Percentiles rank a stretch among this genome's conserved stretches.
phyloP scores from a whole-genome alignment of 345 rosid species.

The Ceriops decandra region DNA sequence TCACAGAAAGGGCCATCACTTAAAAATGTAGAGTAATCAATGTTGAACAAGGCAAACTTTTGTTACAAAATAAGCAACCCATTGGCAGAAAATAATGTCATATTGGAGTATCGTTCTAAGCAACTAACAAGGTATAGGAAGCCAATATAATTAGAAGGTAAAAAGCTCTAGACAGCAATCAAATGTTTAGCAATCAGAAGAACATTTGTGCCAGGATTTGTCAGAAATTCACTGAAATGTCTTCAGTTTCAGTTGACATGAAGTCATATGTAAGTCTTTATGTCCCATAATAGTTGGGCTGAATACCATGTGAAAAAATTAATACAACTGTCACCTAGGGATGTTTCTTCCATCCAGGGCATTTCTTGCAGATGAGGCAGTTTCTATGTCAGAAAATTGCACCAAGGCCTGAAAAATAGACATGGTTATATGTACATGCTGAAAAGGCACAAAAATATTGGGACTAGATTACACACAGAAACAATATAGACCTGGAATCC shows the following conservation, averaged over 20 bases:
- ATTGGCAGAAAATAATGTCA: neutral
- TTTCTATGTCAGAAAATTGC: constrained; percentile 89
- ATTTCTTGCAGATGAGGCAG: constrained; percentile 84
- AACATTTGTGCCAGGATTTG: neutral
- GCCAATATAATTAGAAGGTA: neutral
- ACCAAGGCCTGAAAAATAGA: constrained; percentile 74
- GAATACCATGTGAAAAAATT: constrained; percentile 59
- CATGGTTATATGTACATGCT: constrained; percentile 12
- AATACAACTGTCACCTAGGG: constrained; percentile 90
- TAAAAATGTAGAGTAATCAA: no score
- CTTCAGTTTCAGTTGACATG: constrained; percentile 17
- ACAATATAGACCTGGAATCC: constrained; percentile 70
- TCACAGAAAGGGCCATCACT: no score
- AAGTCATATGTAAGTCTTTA: constrained; percentile 21
- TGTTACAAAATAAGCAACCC: no score
- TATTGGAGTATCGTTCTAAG: no score
- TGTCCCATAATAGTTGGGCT: constrained; percentile 42
- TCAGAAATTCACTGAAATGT: constrained; percentile 9
- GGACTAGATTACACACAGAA: neutral
- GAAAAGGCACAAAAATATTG: constrained; percentile 7
- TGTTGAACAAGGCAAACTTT: no score
- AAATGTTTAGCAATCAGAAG: neutral
- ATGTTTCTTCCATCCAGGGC: constrained; percentile 94
- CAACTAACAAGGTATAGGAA: no score
- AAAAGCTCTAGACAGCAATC: constrained; percentile 2